Conservation (phyloP, 78 protist species). For the Dictyostelium capitatum region DNA sequence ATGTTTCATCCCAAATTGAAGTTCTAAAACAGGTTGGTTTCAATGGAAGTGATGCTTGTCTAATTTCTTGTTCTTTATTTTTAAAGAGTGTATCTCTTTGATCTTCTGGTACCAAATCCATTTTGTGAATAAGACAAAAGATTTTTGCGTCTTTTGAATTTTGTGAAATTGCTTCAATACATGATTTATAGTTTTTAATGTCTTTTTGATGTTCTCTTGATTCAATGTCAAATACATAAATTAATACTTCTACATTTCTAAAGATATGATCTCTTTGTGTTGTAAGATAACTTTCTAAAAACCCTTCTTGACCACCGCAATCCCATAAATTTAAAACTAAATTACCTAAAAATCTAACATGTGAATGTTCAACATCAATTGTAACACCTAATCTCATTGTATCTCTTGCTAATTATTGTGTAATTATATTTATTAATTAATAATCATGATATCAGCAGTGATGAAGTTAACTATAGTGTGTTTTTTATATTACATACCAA, state of each 20-base stretch:
- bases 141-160: constrained; percentile 92
- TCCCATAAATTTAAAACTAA: constrained; percentile 98
- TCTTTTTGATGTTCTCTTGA: constrained; percentile 92
- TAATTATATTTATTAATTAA: not conserved
- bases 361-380: constrained; percentile 97
- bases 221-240: constrained; percentile 97
- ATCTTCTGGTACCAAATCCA: constrained; percentile 96
- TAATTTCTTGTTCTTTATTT: constrained; percentile 84
- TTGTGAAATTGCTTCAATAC: constrained; percentile 91
- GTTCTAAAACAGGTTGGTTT: constrained; percentile 93
- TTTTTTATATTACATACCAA: constrained; percentile 34
- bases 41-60: constrained; percentile 83
- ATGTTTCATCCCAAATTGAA: constrained; percentile 99
- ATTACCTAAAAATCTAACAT: constrained; percentile 98
- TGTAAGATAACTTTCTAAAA: constrained; percentile 96
- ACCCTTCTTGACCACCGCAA: constrained; percentile 98
- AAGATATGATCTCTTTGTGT: constrained; percentile 98
- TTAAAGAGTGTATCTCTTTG: constrained; percentile 84
- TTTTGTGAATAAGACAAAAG: constrained; percentile 97
- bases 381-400: constrained; percentile 96
- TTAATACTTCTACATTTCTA: constrained; percentile 97
- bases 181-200: constrained; percentile 88
- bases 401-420: constrained; percentile 91
- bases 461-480: not conserved
- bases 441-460: no score